Evolutionary conservation across 768 basidiomycete genomes (phyloP).

Genomic region (Suillus occidentalis): DNA sequence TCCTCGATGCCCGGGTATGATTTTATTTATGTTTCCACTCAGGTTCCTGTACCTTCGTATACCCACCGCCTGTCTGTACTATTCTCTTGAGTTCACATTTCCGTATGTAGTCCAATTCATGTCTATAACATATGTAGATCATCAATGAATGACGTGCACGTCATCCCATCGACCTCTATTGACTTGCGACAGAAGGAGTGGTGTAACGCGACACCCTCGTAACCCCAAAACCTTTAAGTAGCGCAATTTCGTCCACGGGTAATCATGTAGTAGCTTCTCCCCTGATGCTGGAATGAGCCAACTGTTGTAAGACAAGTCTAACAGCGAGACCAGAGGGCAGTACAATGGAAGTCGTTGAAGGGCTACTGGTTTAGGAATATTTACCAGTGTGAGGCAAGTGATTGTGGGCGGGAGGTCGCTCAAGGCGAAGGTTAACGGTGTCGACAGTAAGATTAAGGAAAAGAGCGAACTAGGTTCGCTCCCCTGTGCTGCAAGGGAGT

Average conservation of each 20-base stretch:
- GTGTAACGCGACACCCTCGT: conserved; percentile 49
- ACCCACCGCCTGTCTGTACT: conserved; percentile 12
- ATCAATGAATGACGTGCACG: conserved; percentile 44
- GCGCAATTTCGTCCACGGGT: conserved; percentile 61
- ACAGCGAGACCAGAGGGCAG: conserved; percentile 59
- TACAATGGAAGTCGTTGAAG: conserved; percentile 56
- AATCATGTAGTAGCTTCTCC: conserved; percentile 42
- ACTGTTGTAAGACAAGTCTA: conserved; percentile 69
- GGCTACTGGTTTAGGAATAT: conserved; percentile 47
- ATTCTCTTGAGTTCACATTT: conserved; percentile 16
- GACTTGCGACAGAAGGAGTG: conserved; percentile 42
- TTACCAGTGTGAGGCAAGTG: conserved; percentile 59
- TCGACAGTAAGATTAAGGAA: conserved; percentile 52
- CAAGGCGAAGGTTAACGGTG: conserved; percentile 44
- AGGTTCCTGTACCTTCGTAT: neutral
- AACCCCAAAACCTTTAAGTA: conserved; percentile 55
- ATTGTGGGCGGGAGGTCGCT: conserved; percentile 59
- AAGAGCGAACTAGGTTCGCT: conserved; percentile 39
- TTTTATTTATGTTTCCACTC: conserved; percentile 1
- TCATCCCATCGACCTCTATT: conserved; percentile 70
- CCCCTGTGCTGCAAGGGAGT: conserved; percentile 27
- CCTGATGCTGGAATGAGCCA: conserved; percentile 38
- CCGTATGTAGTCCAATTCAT: conserved; percentile 13
- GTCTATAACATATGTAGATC: conserved; percentile 22
- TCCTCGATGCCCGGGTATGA: conserved; percentile 50